A percentile compares a stretch with the other conserved stretches of the same genome.
Conservation (phyloP, 2,329 filamentous ascomycete genomes). For the Phaeosphaeriaceae sp. region DNA sequence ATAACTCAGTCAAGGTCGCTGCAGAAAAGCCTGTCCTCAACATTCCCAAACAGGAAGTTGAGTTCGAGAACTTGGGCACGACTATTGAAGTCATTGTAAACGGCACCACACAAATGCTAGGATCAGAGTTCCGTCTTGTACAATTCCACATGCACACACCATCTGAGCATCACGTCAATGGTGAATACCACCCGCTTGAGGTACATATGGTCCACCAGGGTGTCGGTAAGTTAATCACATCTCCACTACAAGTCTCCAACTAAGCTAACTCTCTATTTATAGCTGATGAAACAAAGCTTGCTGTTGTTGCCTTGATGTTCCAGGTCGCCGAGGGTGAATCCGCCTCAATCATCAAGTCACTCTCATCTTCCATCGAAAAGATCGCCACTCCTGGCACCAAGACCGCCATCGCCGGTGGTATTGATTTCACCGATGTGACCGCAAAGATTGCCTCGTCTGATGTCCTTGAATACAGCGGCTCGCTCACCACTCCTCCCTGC, state of each 20-base stretch:
- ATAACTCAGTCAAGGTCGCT: slow-evolving; percentile 41
- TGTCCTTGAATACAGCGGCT: slow-evolving; percentile 62
- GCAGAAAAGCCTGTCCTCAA: slow-evolving; percentile 37
- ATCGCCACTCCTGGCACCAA: slow-evolving; percentile 51
- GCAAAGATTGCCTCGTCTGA: slow-evolving; percentile 46
- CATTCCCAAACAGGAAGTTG: slow-evolving; percentile 53
- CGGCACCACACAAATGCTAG: slow-evolving; percentile 54
- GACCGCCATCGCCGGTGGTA: slow-evolving; percentile 35
- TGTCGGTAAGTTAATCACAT: slow-evolving; percentile 40
- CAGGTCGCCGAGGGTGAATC: slow-evolving; percentile 47
- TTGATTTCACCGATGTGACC: slow-evolving; percentile 54
- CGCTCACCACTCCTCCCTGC: slow-evolving; percentile 69
- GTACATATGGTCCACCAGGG: slow-evolving; percentile 66
- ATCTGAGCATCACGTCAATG: slow-evolving; percentile 62
- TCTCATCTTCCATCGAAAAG: slow-evolving; percentile 45
- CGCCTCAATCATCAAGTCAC: slow-evolving; percentile 37
- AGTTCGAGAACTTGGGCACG: slow-evolving; percentile 64
- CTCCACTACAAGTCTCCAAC: slow-evolving; percentile 6
- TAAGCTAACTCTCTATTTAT: not conserved
- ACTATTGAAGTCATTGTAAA: slow-evolving; percentile 64
- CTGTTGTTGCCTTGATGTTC: slow-evolving; percentile 52
- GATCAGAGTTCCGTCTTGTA: slow-evolving; percentile 52
- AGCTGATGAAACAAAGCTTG: slow-evolving; percentile 46
- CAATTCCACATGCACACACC: slow-evolving; percentile 69
- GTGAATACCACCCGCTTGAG: slow-evolving; percentile 56